Conservation (phyloP, 1,284 basidiomycete species). For the Mycosarcoma maydis region DNA sequence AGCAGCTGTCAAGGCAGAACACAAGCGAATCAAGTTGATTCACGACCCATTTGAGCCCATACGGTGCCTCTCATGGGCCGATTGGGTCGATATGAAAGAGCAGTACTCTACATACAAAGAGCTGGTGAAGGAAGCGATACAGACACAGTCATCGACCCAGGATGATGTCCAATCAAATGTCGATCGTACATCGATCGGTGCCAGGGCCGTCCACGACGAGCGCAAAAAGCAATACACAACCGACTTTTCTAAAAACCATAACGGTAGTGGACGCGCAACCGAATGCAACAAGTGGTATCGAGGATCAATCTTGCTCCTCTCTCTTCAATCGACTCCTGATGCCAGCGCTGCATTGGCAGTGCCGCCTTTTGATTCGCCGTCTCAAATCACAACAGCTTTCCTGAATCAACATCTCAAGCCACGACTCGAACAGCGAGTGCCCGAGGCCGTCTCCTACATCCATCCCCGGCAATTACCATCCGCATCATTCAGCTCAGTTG, state of each 20-base stretch:
- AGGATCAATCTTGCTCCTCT: constrained; percentile 22
- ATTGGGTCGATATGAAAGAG: constrained; percentile 18
- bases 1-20: neutral
- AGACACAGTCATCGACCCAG: neutral
- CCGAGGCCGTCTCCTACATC: constrained; percentile 35
- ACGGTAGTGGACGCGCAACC: neutral
- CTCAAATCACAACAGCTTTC: constrained; percentile 7
- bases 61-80: constrained; percentile 19
- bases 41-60: constrained; percentile 4
- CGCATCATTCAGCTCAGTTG: neutral
- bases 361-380: neutral
- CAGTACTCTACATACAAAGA: constrained; percentile 8
- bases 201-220: neutral
- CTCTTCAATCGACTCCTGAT: neutral
- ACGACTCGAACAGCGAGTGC: constrained; percentile 24
- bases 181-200: too few species aligned
- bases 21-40: neutral
- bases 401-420: constrained; percentile 27
- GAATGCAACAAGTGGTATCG: constrained; percentile 2
- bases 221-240: neutral
- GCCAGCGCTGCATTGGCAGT: neutral
- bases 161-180: too few species aligned
- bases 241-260: neutral
- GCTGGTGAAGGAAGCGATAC: neutral
- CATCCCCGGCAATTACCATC: constrained; percentile 6